Evolutionary conservation across 768 basidiomycete genomes (phyloP).

Genomic region (Dictyophora rubrovolvata): DNA sequence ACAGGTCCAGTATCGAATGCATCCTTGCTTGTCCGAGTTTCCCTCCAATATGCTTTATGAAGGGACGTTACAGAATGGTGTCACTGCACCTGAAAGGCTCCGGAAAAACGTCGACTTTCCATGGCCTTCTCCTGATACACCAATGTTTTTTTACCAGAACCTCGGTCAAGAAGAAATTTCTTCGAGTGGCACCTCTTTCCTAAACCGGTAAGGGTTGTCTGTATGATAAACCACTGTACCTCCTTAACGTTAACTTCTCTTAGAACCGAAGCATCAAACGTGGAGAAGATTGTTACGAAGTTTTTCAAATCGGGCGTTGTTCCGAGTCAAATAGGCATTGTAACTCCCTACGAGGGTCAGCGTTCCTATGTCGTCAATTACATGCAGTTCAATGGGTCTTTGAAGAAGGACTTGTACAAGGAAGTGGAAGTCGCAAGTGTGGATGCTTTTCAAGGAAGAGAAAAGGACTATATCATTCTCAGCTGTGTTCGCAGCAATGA

Average conservation of each 20-base stretch:
- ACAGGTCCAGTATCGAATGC: constrained; percentile 99
- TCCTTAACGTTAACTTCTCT: constrained; percentile 7
- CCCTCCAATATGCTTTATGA: constrained; percentile 99
- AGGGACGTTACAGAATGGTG: constrained; percentile 96
- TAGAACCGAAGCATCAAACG: constrained; percentile 96
- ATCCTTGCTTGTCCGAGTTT: constrained; percentile 97
- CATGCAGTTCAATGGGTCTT: constrained; percentile 99
- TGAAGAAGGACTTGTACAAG: constrained; percentile 99
- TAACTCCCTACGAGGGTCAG: constrained; percentile 98
- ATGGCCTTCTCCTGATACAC: constrained; percentile 93
- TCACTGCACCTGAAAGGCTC: constrained; percentile 94
- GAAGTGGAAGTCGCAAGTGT: constrained; percentile 99
- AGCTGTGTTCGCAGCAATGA: constrained; percentile 98
- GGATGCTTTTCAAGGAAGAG: constrained; percentile 98
- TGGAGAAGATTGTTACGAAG: constrained; percentile 99
- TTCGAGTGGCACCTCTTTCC: constrained; percentile 94
- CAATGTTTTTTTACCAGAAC: constrained; percentile 99
- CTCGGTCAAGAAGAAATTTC: constrained; percentile 98
- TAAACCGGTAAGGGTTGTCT: constrained; percentile 60
- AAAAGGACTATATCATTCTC: constrained; percentile 99
- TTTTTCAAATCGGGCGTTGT: constrained; percentile 99
- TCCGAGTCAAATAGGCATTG: constrained; percentile 92
- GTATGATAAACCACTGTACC: neutral
- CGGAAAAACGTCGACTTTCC: constrained; percentile 99
- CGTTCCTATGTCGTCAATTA: constrained; percentile 97